These are phyloP conservation scores for Leccinum boreale DNA, from an alignment of 768 basidiomycete species.

Conservation along the genomic window DNA sequence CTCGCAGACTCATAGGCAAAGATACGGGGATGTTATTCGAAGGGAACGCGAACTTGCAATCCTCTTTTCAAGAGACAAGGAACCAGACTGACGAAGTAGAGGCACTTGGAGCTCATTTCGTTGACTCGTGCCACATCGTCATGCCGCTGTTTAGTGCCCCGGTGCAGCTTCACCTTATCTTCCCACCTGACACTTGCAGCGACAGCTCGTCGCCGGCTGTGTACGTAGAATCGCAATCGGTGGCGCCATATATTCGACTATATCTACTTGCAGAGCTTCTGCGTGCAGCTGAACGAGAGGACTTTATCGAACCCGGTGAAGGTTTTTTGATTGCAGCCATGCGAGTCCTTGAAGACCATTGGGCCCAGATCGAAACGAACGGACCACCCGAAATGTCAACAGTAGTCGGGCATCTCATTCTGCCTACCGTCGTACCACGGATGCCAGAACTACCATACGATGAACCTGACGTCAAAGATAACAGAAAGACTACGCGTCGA, in stretches of 20 bases:
- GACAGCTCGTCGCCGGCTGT: conserved; percentile 58
- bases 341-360: conserved; percentile 67
- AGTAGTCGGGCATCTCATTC: conserved; percentile 46
- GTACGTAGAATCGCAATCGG: conserved; percentile 65
- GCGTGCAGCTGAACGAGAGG: conserved; percentile 46
- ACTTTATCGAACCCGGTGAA: conserved; percentile 62
- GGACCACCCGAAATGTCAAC: conserved; percentile 74
- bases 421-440: conserved; percentile 10
- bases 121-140: conserved; percentile 45
- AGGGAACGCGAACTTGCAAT: conserved; percentile 27
- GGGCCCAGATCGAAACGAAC: conserved; percentile 60
- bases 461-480: neutral
- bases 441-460: conserved; percentile 15
- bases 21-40: conserved; percentile 30
- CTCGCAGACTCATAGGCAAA: conserved; percentile 52
- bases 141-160: conserved; percentile 65
- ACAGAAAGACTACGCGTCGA: neutral
- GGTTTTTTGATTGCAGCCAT: conserved; percentile 71
- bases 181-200: conserved; percentile 39
- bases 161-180: conserved; percentile 63
- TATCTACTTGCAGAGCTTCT: conserved; percentile 73
- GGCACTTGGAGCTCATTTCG: conserved; percentile 54
- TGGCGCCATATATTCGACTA: conserved; percentile 79
- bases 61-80: conserved; percentile 12
- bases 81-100: conserved; percentile 41